Conservation (phyloP, 805 yeast species). For the Jamesozyma jinghongensis region DNA sequence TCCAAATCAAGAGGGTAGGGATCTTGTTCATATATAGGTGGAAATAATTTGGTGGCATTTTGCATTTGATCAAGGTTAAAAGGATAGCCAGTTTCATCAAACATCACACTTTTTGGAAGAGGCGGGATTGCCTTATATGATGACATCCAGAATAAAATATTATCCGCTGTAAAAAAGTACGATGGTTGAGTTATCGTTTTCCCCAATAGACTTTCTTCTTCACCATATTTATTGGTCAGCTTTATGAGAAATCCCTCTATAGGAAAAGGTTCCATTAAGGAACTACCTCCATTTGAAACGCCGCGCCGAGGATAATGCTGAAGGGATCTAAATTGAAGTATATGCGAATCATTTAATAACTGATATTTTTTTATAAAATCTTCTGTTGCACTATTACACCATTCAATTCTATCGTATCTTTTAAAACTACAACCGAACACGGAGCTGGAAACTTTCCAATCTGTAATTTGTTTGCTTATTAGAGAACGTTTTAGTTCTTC, state of each 20-base stretch:
- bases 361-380: slow-evolving; percentile 36
- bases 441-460: slow-evolving; percentile 22
- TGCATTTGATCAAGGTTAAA: slow-evolving; percentile 20
- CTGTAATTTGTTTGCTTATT: slow-evolving; percentile 21
- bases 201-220: slow-evolving; percentile 26
- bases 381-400: slow-evolving; percentile 44
- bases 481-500: slow-evolving; percentile 24
- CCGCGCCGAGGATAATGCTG: slow-evolving; percentile 33
- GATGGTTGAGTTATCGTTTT: slow-evolving; percentile 42
- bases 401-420: slow-evolving; percentile 66
- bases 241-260: slow-evolving; percentile 74
- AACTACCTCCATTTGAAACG: slow-evolving; percentile 11
- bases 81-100: slow-evolving; percentile 22
- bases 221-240: slow-evolving; percentile 44
- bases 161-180: slow-evolving; percentile 56
- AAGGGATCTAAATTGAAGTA: slow-evolving; percentile 52
- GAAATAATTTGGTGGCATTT: slow-evolving; percentile 20
- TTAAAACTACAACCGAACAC: slow-evolving; percentile 51
- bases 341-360: slow-evolving; percentile 38
- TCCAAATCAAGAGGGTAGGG: slow-evolving; percentile 45
- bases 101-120: slow-evolving; percentile 30
- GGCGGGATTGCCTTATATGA: slow-evolving; percentile 57
- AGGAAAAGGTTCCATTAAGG: slow-evolving; percentile 52
- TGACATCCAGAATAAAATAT: slow-evolving; percentile 49
- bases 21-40: slow-evolving; percentile 37